Evolutionary conservation across 2,329 filamentous ascomycete species (phyloP).

Genomic region (Nothopassalora personata): DNA sequence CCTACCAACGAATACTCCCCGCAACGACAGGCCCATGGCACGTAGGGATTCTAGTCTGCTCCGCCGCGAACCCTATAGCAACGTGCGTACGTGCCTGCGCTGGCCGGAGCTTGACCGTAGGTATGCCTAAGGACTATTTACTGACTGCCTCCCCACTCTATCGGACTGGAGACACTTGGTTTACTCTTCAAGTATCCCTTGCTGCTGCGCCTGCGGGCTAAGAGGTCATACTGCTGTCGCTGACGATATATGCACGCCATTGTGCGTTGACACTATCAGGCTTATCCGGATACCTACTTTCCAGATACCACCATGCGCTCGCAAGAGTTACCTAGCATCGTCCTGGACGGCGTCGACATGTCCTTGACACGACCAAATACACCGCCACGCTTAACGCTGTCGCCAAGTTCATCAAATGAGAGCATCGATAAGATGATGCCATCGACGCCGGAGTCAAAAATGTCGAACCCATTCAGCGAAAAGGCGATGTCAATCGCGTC

Average conservation of each 20-base stretch:
- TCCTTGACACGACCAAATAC: not conserved
- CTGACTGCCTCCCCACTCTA: not conserved
- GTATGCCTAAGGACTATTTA: constrained; percentile 5
- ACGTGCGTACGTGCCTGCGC: not conserved
- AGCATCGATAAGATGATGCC: constrained; percentile 8
- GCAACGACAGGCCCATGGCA: not conserved
- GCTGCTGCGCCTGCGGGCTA: constrained; percentile 6
- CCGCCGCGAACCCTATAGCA: constrained; percentile 2
- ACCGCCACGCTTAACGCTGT: constrained; percentile 10
- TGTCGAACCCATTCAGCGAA: not conserved
- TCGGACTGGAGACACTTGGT: not conserved
- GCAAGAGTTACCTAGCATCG: constrained; percentile 12
- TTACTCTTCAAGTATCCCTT: constrained; percentile 1
- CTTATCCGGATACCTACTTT: not conserved
- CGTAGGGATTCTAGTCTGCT: not conserved
- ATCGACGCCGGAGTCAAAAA: constrained; percentile 3
- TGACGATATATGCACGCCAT: not conserved
- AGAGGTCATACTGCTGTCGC: not conserved
- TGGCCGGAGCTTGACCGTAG: constrained; percentile 1
- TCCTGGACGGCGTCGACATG: constrained; percentile 15
- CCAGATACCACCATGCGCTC: constrained; percentile 6
- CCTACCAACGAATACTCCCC: not conserved
- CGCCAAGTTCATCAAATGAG: constrained; percentile 12
- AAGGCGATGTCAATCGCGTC: not conserved
- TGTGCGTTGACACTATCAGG: not conserved